Evolutionary conservation across 2,329 filamentous ascomycete species (phyloP).

Genomic region (Stachybotrys echinatus): DNA sequence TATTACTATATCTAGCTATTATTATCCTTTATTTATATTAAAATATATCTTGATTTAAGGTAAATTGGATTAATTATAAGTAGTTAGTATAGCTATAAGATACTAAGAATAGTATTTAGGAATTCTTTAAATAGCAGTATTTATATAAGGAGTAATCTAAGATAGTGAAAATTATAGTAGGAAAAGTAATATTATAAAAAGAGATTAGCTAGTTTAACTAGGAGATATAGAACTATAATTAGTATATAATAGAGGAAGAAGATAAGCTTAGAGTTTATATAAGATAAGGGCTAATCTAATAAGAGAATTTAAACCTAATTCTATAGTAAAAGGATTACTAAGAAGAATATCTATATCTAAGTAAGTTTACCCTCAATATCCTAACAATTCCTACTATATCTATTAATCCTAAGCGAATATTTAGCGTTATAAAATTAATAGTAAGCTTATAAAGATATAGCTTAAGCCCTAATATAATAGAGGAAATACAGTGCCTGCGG

Average conservation of each 20-base stretch:
- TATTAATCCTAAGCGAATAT: neutral
- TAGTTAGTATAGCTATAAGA: neutral
- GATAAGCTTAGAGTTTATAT: neutral
- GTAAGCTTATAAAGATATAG: neutral
- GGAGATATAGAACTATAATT: neutral
- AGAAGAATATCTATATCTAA: neutral
- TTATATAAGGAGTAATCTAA: neutral
- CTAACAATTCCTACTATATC: constrained; percentile 1
- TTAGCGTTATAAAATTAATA: neutral
- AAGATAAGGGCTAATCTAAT: neutral
- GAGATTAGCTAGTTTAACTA: neutral
- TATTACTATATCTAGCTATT: neutral
- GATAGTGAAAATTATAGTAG: neutral
- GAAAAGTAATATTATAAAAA: neutral
- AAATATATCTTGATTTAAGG: neutral
- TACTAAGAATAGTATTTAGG: neutral
- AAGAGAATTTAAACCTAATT: neutral
- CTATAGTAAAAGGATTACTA: neutral
- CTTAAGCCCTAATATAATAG: neutral
- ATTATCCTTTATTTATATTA: neutral
- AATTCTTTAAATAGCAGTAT: neutral
- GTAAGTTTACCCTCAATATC: constrained; percentile 1
- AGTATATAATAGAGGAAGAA: neutral
- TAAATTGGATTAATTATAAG: neutral
- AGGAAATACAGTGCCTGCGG: neutral